Evolutionary conservation across 2,329 filamentous ascomycete genomes (phyloP), one percentile per base, ranked within the genome.

Genomic region (Aspergillus floridensis): DNA sequence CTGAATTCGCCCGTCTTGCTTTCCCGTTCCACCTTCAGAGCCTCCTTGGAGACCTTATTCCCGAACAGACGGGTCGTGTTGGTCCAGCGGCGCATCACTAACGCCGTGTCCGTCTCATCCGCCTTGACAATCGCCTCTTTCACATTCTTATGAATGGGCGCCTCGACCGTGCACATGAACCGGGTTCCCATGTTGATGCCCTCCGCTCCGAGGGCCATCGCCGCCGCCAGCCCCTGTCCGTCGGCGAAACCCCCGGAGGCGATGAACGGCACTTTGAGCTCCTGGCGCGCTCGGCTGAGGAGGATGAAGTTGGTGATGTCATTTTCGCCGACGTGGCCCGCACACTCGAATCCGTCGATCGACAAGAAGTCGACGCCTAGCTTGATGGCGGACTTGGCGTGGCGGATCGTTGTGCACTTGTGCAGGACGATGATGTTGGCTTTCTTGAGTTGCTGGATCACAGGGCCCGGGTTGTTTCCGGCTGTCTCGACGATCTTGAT

Each of bases 161-260:
- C 88, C 78, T 98, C 95, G 49, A 93, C 82, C 0, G 95, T 98
- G 80, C 90, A 93, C 91, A 99, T 96, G 81, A 98, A 99, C 47
- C 95, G 84, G 10, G 95, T 99, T 59, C 95, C 95, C 95, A 99
- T 99, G 79, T 99, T 99, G 79, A 98, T 88, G 63, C 95, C 95
- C 74, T 91, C 91, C 0, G 95, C 95, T 38, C 95, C 95, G 12
- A 99, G 84, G 46, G 89, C 88, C 67, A 99, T 81, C 7, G 95
- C 95, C 2, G 93, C 95, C 1, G 95, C 95, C 21, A 99, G 84
- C 4, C 95, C 95, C 70, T 96, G 86, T 0, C 95, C 95, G 74
- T 99, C 95, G 12, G 92, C 93, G 72, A 99, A 98, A 2, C 95
- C 95, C 58, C 95, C 95, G 1, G 90, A 96, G 0, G 95, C 95